Conservation (phyloP, 768 basidiomycete genomes). For the Auricularia cornea region DNA sequence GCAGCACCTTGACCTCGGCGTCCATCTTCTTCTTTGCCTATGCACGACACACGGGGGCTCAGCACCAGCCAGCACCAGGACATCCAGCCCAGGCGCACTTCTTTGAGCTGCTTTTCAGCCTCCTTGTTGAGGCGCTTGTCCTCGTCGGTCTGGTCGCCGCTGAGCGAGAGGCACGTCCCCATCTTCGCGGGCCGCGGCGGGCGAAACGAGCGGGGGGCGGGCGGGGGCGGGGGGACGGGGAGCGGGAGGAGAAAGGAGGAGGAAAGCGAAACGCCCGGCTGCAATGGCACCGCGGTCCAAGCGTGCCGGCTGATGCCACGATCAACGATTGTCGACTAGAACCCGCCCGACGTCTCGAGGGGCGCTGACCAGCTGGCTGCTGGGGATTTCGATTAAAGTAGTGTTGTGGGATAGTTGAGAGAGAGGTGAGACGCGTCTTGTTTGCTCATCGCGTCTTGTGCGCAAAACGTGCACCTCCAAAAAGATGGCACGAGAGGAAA, state of each 20-base stretch:
- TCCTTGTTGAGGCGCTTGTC: conserved; percentile 58
- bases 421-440: no score
- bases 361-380: no score
- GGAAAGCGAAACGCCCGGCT: no score
- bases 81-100: conserved; percentile 29
- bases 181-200: conserved; percentile 27
- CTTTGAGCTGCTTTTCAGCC: conserved; percentile 70
- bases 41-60: background rate
- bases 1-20: conserved; percentile 74
- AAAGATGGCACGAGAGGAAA: no score
- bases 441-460: no score
- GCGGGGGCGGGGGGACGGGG: background rate
- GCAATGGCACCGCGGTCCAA: no score
- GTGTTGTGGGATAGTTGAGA: no score
- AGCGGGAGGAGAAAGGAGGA: background rate
- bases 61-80: background rate
- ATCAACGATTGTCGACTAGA: no score
- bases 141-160: conserved; percentile 55
- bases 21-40: conserved; percentile 70
- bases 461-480: no score
- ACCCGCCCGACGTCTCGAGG: no score
- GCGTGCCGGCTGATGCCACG: no score
- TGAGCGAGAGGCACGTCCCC: conserved; percentile 71
- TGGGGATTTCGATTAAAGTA: no score
- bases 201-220: background rate